Conservation (phyloP, 768 basidiomycete species). For the Holtermannia corniformis region DNA sequence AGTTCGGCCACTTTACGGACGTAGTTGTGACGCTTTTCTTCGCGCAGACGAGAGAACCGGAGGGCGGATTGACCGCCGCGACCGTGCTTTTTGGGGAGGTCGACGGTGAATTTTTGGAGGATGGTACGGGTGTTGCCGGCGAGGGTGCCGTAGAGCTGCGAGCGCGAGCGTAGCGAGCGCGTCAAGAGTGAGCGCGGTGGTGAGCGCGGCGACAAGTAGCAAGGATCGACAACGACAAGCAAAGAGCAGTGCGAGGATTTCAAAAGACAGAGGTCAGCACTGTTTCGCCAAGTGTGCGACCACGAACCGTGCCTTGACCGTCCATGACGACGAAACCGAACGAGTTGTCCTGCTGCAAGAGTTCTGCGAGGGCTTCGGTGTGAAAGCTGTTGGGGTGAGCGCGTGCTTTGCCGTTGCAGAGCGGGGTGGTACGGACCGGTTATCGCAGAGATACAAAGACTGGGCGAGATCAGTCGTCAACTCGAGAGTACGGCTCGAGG, state of each 20-base stretch:
- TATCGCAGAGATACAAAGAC: constrained; percentile 93
- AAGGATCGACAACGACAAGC: constrained; percentile 2
- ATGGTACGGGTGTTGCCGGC: constrained; percentile 96
- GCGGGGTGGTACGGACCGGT: too few relatives aligned
- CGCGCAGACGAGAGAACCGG: constrained; percentile 98
- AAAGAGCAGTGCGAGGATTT: constrained; percentile 60
- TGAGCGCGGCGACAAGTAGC: neutral
- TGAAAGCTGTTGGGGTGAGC: too few relatives aligned
- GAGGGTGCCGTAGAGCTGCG: constrained; percentile 74
- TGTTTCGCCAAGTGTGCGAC: neutral
- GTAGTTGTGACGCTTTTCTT: constrained; percentile 99
- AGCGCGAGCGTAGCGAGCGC: neutral
- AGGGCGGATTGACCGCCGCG: constrained; percentile 99
- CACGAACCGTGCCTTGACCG: constrained; percentile 43
- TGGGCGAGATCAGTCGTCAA: constrained; percentile 43
- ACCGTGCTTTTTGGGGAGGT: constrained; percentile 98
- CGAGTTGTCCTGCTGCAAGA: constrained; percentile 91
- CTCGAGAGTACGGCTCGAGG: neutral
- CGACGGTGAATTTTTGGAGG: constrained; percentile 96
- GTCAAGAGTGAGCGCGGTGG: neutral
- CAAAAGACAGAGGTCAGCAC: neutral
- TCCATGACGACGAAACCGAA: constrained; percentile 99
- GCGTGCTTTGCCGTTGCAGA: too few relatives aligned
- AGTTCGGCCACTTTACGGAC: constrained; percentile 96
- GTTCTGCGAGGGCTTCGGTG: constrained; percentile 91